Evolutionary conservation across 2,329 filamentous ascomycete species (phyloP), one percentile per base, ranked within the genome.

Genomic region (Trichoderma semiorbis): DNA sequence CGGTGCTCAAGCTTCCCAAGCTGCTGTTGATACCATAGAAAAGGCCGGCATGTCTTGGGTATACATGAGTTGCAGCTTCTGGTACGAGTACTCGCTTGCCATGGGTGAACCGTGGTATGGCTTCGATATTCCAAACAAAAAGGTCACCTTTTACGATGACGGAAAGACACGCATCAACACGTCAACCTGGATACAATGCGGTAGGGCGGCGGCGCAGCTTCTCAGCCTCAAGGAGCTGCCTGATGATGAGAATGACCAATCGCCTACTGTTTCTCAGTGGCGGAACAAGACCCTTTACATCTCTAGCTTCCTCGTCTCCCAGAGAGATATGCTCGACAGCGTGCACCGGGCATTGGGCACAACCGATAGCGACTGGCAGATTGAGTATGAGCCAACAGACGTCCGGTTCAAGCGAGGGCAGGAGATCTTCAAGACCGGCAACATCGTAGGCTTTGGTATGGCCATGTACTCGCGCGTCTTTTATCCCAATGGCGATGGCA

Each of bases 301-400:
- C 12, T 83, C 82, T 8, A 90, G 87, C 73, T 92, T 91, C 80
- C 78, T 81, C 12, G 75, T 90, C 72, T 88, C 80, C 72, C 91
- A 93, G 78, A 83, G 84, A 12, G 90, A 93, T 11, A 92, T 93
- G 82, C 84, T 93, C 69, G 85, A 86, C 50, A 86, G 85, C n/a
- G 79, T 90, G 14, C 84, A 90, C 75, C 85, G 86, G 0, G 89
- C 90, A 5, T 86, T 87, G 0, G 85, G 85, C 0, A 88, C 86
- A 0, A 86, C 80, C 1, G 87, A 90, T 50, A 80, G 78, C 0
- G 90, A 92, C 75, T 93, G 91, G 91, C 84, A 77, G 2, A 84
- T 93, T 70, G 81, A 77, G 1, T 79, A 84, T 8, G 85, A 90
- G 78, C 75, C 78, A 0, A 79, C 82, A 1, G 74, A 81, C 53